Conservation (phyloP, 192 early-diverging fungal species). For the Podila minutissima region DNA sequence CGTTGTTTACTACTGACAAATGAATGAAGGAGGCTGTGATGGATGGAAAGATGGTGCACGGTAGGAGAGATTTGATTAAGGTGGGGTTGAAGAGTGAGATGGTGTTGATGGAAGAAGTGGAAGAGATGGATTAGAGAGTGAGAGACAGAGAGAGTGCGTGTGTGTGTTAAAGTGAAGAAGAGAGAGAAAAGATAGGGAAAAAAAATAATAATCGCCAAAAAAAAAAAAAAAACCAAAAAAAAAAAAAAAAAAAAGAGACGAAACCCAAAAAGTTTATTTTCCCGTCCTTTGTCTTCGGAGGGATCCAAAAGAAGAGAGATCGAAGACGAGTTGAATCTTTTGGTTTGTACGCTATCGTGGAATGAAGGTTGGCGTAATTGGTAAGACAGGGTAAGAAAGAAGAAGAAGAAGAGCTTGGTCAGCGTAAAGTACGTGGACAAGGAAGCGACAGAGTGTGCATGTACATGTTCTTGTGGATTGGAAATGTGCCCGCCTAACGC, state of each 20-base stretch:
- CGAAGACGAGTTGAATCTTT: neutral
- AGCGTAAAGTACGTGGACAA: no score
- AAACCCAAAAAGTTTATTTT: slow-evolving; percentile 4
- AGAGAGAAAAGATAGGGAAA: neutral
- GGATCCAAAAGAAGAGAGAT: neutral
- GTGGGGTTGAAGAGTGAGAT: neutral
- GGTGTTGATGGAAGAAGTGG: neutral
- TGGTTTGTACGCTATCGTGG: no score
- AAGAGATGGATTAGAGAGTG: neutral
- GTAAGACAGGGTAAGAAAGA: no score
- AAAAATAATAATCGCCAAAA: neutral
- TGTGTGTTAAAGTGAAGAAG: neutral
- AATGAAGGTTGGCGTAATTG: no score
- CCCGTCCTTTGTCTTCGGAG: neutral
- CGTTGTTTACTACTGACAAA: neutral
- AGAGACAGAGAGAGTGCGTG: neutral
- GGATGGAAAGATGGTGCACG: neutral
- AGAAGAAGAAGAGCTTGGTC: no score
- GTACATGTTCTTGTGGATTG: no score
- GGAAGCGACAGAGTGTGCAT: no score
- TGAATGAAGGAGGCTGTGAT: neutral
- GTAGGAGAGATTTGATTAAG: no score
- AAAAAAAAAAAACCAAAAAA: neutral
- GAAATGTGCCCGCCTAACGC: no score
- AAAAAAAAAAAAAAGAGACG: neutral